Percentiles rank a stretch among this genome's conserved stretches.
These are phyloP conservation scores for Penicillium canariense DNA, from an alignment of 495 filamentous ascomycete genomes.

Conservation along the genomic window DNA sequence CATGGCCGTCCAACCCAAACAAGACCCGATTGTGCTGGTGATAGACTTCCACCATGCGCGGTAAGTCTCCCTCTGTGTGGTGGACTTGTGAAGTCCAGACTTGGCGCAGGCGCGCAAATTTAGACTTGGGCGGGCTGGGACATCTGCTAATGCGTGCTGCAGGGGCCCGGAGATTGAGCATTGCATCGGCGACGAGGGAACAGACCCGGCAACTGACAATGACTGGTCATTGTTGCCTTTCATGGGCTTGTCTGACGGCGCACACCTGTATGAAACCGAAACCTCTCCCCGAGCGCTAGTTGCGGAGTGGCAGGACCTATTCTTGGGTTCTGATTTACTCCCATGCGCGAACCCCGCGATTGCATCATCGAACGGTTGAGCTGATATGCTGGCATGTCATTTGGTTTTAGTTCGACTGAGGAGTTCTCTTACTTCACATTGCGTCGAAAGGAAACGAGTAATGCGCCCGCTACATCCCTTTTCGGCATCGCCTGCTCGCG, in stretches of 20 bases:
- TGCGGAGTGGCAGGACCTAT: not conserved
- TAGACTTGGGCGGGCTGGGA: not conserved
- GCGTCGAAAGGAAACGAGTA: slow-evolving; percentile 59
- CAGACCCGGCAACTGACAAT: slow-evolving; percentile 78
- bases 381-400: slow-evolving; percentile 1
- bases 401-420: slow-evolving; percentile 63
- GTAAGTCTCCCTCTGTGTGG: slow-evolving; percentile 37
- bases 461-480: slow-evolving; percentile 69
- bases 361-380: not conserved
- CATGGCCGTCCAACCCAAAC: slow-evolving; percentile 36
- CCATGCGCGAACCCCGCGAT: not conserved
- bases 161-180: slow-evolving; percentile 92
- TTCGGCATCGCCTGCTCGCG: slow-evolving; percentile 96
- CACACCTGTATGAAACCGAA: slow-evolving; percentile 68
- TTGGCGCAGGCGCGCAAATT: not conserved
- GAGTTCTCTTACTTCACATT: slow-evolving; percentile 99
- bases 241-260: slow-evolving; percentile 96
- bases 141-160: slow-evolving; percentile 2
- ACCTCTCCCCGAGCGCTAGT: not conserved
- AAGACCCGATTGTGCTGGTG: slow-evolving; percentile 71
- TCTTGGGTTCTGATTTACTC: not conserved
- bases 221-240: slow-evolving; percentile 93
- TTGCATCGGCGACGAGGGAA: slow-evolving; percentile 81
- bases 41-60: slow-evolving; percentile 96
- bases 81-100: not conserved